These are phyloP conservation scores for Podila horticola DNA, from an alignment of 192 early-diverging fungal genomes.

Conservation along the genomic window DNA sequence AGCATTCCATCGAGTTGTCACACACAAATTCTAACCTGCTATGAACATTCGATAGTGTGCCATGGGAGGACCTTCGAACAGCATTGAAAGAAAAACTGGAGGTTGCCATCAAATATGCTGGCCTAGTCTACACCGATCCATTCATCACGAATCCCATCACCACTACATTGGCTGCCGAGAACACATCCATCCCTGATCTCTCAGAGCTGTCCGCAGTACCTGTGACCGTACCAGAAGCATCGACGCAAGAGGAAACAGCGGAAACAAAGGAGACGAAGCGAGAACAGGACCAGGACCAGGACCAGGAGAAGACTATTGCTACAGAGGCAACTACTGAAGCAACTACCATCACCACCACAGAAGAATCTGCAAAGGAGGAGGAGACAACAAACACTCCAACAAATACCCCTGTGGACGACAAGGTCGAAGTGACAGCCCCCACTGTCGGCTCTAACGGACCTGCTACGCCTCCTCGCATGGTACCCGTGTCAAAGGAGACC, in stretches of 20 bases:
- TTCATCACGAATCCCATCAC: slow-evolving; percentile 45
- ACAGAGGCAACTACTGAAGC: background rate
- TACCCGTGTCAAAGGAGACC: slow-evolving; percentile 44
- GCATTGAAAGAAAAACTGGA: slow-evolving; percentile 19
- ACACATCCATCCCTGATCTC: background rate
- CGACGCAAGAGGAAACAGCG: background rate
- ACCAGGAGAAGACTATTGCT: background rate
- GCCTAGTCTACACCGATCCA: slow-evolving; percentile 25
- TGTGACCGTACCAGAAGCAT: background rate
- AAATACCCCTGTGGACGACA: background rate
- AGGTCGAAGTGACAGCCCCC: background rate
- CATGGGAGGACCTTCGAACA: slow-evolving; percentile 34
- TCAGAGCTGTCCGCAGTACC: background rate
- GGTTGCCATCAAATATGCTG: slow-evolving; percentile 17
- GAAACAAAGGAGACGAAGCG: background rate
- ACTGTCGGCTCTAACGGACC: background rate
- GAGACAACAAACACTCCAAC: background rate
- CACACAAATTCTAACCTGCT: background rate
- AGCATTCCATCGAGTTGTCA: background rate
- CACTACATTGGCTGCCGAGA: slow-evolving; percentile 9
- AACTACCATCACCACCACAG: background rate
- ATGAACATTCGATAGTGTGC: slow-evolving; percentile 8
- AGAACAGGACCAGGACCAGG: background rate
- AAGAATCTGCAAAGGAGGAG: background rate
- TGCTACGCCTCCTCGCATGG: background rate